These are phyloP conservation scores for Magnaporthales sp. DNA, from an alignment of 2,329 filamentous ascomycete species.

Conservation along the genomic window DNA sequence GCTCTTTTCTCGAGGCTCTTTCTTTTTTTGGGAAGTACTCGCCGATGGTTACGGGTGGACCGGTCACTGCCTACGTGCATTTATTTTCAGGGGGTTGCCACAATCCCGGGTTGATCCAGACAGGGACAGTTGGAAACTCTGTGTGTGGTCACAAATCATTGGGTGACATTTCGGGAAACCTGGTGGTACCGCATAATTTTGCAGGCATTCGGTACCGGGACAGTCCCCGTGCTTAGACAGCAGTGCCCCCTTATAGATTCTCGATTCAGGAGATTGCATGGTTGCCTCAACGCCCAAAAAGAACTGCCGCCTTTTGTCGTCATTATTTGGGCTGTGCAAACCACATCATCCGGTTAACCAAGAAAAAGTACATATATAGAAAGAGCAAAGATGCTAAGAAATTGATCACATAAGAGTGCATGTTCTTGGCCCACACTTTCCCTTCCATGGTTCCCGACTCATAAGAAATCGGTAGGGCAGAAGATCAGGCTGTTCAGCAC, in stretches of 20 bases:
- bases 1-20: too few relatives aligned
- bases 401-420: not conserved
- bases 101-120: not conserved
- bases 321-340: not conserved
- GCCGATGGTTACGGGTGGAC: not conserved
- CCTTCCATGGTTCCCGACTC: not conserved
- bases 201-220: not conserved
- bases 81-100: not conserved
- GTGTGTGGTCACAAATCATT: not conserved
- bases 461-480: not conserved
- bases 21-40: not conserved
- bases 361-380: not conserved
- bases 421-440: not conserved
- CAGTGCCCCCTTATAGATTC: not conserved
- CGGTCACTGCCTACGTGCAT: not conserved
- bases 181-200: not conserved
- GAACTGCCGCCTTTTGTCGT: not conserved
- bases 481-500: not conserved
- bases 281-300: not conserved
- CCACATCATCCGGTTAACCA: too few relatives aligned
- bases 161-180: not conserved
- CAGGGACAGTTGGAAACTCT: not conserved
- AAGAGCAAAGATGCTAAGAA: not conserved
- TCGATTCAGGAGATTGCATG: not conserved
- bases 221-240: not conserved